Evolutionary conservation across 2,329 filamentous ascomycete genomes (phyloP), one percentile per base, ranked within the genome.

Genomic region (Cladosporium sp.): DNA sequence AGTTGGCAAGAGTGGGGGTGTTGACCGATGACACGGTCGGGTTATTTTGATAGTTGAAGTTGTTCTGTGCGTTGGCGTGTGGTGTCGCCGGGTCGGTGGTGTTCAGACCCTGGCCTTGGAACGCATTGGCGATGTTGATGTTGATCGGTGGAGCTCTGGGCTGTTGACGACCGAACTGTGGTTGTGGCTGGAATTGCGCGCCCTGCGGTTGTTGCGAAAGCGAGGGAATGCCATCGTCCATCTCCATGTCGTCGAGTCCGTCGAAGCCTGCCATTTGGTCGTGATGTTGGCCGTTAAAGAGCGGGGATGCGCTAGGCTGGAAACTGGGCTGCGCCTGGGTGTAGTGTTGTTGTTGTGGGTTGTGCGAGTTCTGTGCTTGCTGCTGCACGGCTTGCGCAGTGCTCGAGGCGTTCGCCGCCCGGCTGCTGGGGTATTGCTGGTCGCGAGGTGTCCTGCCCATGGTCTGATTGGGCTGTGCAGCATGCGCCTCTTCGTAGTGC

Each of bases 1-100:
- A 45, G 1, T 90, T 90, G 59, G 88, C 89, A 58, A 97, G 81
- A 0, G 92, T 96, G 0, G 93, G 93, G 0, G 93, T 97, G 73
- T 97, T 97, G 56, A 97, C 93, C 3, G 92, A 97, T 3, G 94
- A 99, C 17, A 97, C 93, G 1, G 92, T 97, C 15, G 93, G 93
- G 72, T 97, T 97, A 72, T 96, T 91, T 71, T 91, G 88, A 64
- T 96, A 85, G 50, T 86, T 86, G 57, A 51, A 50, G 68, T 93
- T 91, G 56, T 73, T 74, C 60, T 77, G 75, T 39, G 80, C 79
- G 66, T 82, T 86, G 47, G 87, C 83, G 24, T 90, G 87, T 2
- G 93, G 93, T 0, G 93, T 97, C 3, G 89, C 86, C 1, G 92
- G 93, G 62, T 91, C 90, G 4, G 92, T 95, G 9, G 86, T 90